Evolutionary conservation across 1,139 yeast genomes (phyloP).

Genomic region (Hansenula lynferdii): DNA sequence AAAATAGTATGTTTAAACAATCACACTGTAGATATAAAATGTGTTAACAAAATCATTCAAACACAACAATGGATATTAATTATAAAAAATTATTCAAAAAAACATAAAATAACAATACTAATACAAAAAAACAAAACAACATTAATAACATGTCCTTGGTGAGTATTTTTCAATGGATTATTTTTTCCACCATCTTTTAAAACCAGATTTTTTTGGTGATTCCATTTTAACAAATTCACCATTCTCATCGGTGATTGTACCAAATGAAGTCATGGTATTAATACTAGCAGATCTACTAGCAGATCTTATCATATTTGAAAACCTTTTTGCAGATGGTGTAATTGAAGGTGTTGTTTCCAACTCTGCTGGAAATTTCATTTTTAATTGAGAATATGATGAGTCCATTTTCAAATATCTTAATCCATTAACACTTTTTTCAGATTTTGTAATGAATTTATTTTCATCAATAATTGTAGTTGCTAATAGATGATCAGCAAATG

Average conservation of each 20-base stretch:
- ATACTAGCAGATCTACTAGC: slow-evolving; percentile 21
- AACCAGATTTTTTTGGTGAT: slow-evolving; percentile 3
- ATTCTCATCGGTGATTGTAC: not conserved
- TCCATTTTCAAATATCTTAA: slow-evolving; percentile 10
- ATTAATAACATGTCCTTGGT: too few relatives aligned
- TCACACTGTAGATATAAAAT: too few relatives aligned
- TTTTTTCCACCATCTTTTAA: slow-evolving; percentile 7
- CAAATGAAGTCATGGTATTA: slow-evolving; percentile 14
- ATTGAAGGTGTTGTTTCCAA: not conserved
- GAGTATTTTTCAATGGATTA: too few relatives aligned
- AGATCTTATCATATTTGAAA: slow-evolving; percentile 17
- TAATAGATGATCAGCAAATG: slow-evolving; percentile 7
- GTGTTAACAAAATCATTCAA: too few relatives aligned
- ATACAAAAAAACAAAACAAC: not conserved
- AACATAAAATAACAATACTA: not conserved
- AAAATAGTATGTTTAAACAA: too few relatives aligned
- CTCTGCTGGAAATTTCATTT: slow-evolving; percentile 3
- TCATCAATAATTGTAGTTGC: slow-evolving; percentile 14
- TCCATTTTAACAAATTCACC: not conserved
- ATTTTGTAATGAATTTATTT: slow-evolving; percentile 7
- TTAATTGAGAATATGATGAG: slow-evolving; percentile 8
- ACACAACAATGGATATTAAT: too few relatives aligned
- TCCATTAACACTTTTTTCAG: slow-evolving; percentile 2
- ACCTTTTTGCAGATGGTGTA: slow-evolving; percentile 16
- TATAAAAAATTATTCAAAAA: too few relatives aligned